These are phyloP conservation scores for Saitozyma sp. DNA, from an alignment of 768 basidiomycete species.

Conservation along the genomic window DNA sequence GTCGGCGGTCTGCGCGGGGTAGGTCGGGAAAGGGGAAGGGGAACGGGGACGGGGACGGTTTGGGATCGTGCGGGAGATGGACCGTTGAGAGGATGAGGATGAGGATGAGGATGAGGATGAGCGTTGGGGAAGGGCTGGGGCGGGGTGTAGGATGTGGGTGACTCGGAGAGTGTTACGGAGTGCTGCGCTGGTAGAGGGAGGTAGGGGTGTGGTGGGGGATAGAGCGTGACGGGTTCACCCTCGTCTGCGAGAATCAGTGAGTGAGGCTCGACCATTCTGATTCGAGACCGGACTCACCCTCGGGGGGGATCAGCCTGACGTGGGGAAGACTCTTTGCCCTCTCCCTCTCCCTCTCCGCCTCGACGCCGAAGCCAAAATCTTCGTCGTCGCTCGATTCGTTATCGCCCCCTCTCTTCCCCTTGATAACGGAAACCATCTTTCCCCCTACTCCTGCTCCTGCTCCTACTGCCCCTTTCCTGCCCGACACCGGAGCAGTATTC, in stretches of 20 bases:
- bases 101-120: constrained; percentile 3
- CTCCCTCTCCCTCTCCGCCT: constrained; percentile 30
- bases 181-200: constrained; percentile 14
- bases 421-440: neutral
- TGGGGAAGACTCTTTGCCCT: constrained; percentile 29
- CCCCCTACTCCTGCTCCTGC: too few species aligned
- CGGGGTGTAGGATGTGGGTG: constrained; percentile 5
- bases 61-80: too few species aligned
- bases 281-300: constrained; percentile 23
- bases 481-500: too few species aligned
- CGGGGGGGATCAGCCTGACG: constrained; percentile 42
- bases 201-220: constrained; percentile 25
- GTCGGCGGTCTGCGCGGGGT: constrained; percentile 3
- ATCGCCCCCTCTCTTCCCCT: constrained; percentile 1
- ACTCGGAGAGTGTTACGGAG: constrained; percentile 20
- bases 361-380: constrained; percentile 7
- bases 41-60: too few species aligned
- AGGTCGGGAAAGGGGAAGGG: constrained; percentile 13
- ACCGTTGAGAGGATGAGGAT: neutral
- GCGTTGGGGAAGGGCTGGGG: neutral
- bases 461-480: too few species aligned
- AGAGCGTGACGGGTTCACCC: constrained; percentile 34
- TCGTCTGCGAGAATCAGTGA: constrained; percentile 21
- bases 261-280: neutral
- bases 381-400: constrained; percentile 10